phyloP scores from a whole-genome alignment of 306 rosid genomes.

The Ormosia emarginata region DNA sequence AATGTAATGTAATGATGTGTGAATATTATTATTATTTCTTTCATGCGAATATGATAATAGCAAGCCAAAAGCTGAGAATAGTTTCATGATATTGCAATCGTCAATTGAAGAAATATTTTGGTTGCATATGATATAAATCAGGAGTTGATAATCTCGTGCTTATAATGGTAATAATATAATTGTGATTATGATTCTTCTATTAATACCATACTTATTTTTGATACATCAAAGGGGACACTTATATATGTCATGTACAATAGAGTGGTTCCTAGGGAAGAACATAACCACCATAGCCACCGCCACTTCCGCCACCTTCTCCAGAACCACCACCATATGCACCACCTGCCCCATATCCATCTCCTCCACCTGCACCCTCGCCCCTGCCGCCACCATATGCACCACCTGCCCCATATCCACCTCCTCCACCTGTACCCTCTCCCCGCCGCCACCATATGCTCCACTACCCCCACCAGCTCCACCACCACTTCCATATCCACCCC shows the following conservation, averaged over 20 bases:
- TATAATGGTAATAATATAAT: neutral
- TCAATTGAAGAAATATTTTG: constrained; percentile 14
- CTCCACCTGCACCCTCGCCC: neutral
- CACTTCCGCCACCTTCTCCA: constrained; percentile 34
- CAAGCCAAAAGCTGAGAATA: neutral
- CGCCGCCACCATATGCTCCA: constrained; percentile 38
- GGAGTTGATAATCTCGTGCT: neutral
- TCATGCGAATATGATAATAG: neutral
- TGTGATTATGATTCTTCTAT: neutral
- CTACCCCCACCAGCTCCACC: constrained; percentile 25
- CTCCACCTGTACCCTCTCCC: constrained; percentile 35
- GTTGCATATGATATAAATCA: constrained; percentile 21
- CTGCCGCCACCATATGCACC: constrained; percentile 30
- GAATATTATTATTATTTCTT: neutral
- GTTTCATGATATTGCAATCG: neutral
- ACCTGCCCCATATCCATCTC: constrained; percentile 2
- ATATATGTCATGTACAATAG: neutral
- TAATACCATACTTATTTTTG: constrained; percentile 23
- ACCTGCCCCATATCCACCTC: constrained; percentile 47
- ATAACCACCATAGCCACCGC: constrained; percentile 67
- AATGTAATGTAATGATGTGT: too few relatives aligned
- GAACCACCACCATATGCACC: constrained; percentile 14
- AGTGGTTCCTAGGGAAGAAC: constrained; percentile 33
- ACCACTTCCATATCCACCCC: constrained; percentile 26
- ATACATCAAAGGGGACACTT: constrained; percentile 1